Base-by-base conservation (phyloP, 495 filamentous ascomycete genomes). In the Daldinia childiae region DNA sequence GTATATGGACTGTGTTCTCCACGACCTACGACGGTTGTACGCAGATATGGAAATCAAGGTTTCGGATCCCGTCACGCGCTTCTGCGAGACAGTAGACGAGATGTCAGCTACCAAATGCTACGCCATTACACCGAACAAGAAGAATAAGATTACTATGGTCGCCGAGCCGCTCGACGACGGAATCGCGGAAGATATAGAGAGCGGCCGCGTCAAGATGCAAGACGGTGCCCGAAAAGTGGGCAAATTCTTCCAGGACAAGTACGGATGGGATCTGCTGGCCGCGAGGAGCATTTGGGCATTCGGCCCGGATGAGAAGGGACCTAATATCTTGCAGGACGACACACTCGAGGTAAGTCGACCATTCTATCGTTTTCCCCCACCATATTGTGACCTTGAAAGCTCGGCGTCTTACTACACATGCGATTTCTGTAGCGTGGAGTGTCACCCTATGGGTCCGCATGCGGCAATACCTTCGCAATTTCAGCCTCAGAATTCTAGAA, bases 11-110 rank as follows among this genome's bases (percentile, higher is more conserved):
- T 98, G 95, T 76, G 95, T 98, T 30, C 88, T 99, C 36, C 94
- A 99, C 79, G 95, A 99, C 77, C 87, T 99, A 14, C 93, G 95
- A 55, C 87, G 89, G 27, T 83, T 98, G 21, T 99, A 97, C 79
- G 93, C 95, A n/a, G 94, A 98, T 76, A 99, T 99, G 95, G 96
- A 99, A 76, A 88, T 98, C 80, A 97, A 97, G 81, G 93, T 99
- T 52, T 99, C 95, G 9, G 95, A 99, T 76, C 95, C 95, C 5
- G 96, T 98, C 19, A 98, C 96, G 26, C 88, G 95, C 30, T 99
- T 99, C 84, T 96, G 93, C 80, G 95, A 99, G 82, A 99, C 95
- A 3, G 93, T 97, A n/a, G 93, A 96, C 56, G 96, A 98, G 77
- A 96, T 93, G 57, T 97, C 93, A 19, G 94, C 95, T 29, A 97